phyloP scores from a whole-genome alignment of 2,329 filamentous ascomycete genomes.

The Fusarium humuli region DNA sequence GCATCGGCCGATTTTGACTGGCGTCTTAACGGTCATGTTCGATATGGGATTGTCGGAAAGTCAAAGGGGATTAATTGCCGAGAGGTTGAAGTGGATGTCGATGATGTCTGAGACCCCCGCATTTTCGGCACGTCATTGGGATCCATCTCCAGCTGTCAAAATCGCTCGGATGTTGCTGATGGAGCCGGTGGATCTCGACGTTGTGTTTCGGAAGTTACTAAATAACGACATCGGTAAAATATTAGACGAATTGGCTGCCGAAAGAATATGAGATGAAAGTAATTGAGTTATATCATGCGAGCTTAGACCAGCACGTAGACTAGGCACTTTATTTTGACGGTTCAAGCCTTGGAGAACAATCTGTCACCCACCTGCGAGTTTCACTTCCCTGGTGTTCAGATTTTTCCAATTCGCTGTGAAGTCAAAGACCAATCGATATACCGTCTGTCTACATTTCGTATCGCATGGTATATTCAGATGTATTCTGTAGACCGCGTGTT shows the following conservation, averaged over 20 bases:
- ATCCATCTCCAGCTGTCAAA: conserved; percentile 15
- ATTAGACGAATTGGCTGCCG: too few species aligned
- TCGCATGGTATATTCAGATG: neutral
- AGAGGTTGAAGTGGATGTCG: neutral
- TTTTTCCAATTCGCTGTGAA: fast-evolving
- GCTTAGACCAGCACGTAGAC: too few species aligned
- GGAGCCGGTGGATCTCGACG: conserved; percentile 12
- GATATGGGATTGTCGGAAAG: neutral
- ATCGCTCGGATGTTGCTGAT: conserved; percentile 15
- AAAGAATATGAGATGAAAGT: neutral
- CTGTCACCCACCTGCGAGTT: neutral
- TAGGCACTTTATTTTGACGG: too few species aligned
- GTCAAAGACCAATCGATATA: neutral
- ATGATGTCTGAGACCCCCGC: conserved; percentile 6
- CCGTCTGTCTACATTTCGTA: neutral
- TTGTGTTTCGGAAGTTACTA: conserved; percentile 16
- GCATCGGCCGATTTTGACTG: conserved; percentile 10
- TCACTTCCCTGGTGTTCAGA: neutral
- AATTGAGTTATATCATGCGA: fast-evolving
- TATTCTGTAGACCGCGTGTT: too few species aligned
- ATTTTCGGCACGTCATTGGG: conserved; percentile 20
- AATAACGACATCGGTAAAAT: neutral
- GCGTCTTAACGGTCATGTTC: neutral
- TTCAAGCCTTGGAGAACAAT: neutral
- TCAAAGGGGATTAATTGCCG: neutral